A percentile compares a stretch with the other conserved stretches of the same genome.
phyloP scores from a whole-genome alignment of 1,139 yeast genomes.

The Arxiozyma bovina region DNA sequence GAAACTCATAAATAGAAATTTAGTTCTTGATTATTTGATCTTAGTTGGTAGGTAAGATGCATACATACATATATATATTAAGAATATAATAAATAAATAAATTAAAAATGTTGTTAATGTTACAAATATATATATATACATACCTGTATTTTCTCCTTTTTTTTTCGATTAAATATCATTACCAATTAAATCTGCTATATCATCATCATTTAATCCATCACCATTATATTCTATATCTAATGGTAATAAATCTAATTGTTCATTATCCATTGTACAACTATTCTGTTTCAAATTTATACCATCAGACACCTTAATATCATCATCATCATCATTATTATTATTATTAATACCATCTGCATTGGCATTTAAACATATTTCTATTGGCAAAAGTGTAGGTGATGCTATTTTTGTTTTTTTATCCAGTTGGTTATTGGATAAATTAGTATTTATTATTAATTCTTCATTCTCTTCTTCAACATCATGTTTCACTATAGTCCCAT shows the following conservation, averaged over 20 bases:
- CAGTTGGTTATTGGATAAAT: neutral
- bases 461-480: constrained; percentile 6
- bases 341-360: neutral
- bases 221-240: constrained; percentile 10
- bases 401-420: neutral
- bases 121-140: neutral
- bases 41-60: neutral
- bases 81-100: constrained; percentile 13
- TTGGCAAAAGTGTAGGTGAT: constrained; percentile 4
- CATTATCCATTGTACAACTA: neutral
- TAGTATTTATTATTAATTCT: neutral
- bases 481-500: neutral
- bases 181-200: constrained; percentile 10
- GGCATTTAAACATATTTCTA: neutral
- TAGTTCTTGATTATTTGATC: neutral
- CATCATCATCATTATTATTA: neutral
- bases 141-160: neutral
- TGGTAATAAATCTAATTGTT: neutral
- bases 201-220: constrained; percentile 15
- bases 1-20: too few species aligned
- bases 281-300: too few species aligned
- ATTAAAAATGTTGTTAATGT: neutral
- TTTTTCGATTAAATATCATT: neutral
- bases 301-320: neutral
- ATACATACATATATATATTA: neutral